Base-by-base conservation (phyloP, 2,329 filamentous ascomycete species). In the Capronia americana region DNA sequence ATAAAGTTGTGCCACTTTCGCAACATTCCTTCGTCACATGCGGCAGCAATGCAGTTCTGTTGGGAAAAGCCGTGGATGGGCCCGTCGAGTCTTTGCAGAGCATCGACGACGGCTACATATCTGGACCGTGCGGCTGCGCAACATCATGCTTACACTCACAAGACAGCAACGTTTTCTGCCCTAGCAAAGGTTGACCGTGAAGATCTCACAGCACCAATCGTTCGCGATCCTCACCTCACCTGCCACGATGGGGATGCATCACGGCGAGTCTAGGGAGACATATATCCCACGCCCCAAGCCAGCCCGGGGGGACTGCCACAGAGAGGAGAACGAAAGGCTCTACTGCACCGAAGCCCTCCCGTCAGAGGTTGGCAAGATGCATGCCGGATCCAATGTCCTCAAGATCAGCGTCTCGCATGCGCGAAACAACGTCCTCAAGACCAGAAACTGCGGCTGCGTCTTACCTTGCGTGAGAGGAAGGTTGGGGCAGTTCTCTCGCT, bases 361-460 rank as follows among this genome's bases (percentile, higher is more conserved):
- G 38, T n/a, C 17, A 7, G 38, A n/a, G 38, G 20, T 17, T 6
- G 8, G 38, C 17, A 8, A 3, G 2, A 8, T 17, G 20, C 5
- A 44, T 1, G 17, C 6, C 14, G 17, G 12, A 5, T 4, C 12
- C 4, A 41, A 14, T 17, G 34, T 41, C 34, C 14, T 41, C 14
- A 69, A 69, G 0, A 17, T 14, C 2, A 17, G 14, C 34, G 6
- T 5, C 12, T 17, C 34, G 5, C 12, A 17, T 14, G 12, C 4
- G 17, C n/a, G 17, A 8, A 7, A 5, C 14, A 44, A n/a, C 2
- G 38, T 44, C 38, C 38, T 44, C 38, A 69, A 69, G 58, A 65
- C 64, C 14, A 66, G 67, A 53, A 69, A 69, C 46, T 69, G 67
- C 32, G 64, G 67, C 17, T 67, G 67, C 57, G 67, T 69, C 12